Evolutionary conservation across 768 basidiomycete species (phyloP).

Genomic region (Xerocomus brunneocitrinus): DNA sequence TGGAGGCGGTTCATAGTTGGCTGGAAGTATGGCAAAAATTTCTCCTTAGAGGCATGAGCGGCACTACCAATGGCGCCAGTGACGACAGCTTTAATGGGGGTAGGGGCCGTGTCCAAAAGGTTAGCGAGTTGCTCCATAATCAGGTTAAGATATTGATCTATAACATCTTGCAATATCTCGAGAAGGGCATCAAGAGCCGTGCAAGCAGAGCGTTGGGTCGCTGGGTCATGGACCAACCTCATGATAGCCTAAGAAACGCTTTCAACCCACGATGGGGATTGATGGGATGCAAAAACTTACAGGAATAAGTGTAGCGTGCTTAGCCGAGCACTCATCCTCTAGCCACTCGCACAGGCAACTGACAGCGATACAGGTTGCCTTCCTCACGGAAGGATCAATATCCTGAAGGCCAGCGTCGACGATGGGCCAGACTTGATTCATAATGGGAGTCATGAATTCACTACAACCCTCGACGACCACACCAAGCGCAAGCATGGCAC

Average conservation of each 20-base stretch:
- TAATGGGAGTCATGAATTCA: conserved; percentile 94
- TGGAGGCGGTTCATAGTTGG: conserved; percentile 85
- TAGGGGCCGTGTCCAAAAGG: conserved; percentile 82
- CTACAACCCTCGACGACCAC: conserved; percentile 96
- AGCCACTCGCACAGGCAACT: conserved; percentile 97
- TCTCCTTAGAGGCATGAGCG: conserved; percentile 89
- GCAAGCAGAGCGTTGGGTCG: conserved; percentile 90
- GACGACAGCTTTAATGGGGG: conserved; percentile 87
- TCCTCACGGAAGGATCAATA: conserved; percentile 78
- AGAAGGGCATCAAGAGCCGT: conserved; percentile 95
- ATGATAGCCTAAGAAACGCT: conserved; percentile 66
- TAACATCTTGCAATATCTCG: conserved; percentile 87
- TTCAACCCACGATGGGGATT: background rate
- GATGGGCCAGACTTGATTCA: conserved; percentile 89
- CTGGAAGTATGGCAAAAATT: conserved; percentile 92
- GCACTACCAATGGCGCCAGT: conserved; percentile 98
- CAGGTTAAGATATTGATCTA: conserved; percentile 84
- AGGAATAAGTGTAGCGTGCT: conserved; percentile 82
- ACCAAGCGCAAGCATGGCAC: conserved; percentile 92
- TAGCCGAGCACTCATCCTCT: conserved; percentile 83
- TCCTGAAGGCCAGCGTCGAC: conserved; percentile 88
- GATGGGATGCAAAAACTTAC: conserved; percentile 38
- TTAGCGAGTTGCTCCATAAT: conserved; percentile 93
- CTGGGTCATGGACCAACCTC: conserved; percentile 80
- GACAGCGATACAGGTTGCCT: conserved; percentile 93